Base-by-base conservation (phyloP, 345 rosid genomes). In the Kandelia obovata region DNA sequence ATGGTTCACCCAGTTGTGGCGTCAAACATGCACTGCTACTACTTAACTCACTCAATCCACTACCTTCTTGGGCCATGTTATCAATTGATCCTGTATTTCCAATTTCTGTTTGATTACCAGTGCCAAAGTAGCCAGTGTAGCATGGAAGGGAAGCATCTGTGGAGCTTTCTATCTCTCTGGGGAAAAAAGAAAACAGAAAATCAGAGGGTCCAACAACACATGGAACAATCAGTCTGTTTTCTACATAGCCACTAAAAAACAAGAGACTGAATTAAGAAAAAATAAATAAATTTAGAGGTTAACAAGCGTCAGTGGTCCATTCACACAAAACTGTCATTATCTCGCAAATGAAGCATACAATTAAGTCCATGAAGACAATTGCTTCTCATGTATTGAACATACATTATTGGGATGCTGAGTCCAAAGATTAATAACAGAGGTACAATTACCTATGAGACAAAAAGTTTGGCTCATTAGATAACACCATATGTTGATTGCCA, bases 91-190 rank as follows among this genome's bases (percentile, higher is more conserved):
- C 87, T 5, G 80, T 70, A 72, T 82, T 82, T 49, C 83, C 83
- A 5, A 81, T 85, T 69, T 87, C 89, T 23, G 76, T 66, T 77
- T 79, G 88, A 63, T 82, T 86, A 23, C 71, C 80, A 43, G 81
- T 34, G 71, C 81, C 81, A 53, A 81, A 82, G 76, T 81, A 92
- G 66, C 86, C 77, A 61, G 88, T 82, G 68, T 78, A 86, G 68
- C 79, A 72, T 2, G 88, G 81, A 62, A 86, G 58, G 47, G 89
- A 81, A 37, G 74, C 74, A 68, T 84, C 78, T 6, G 80, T 62
- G 47, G 83, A 78, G 81, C 86, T 82, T 17, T 82, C 91, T 30
- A 78, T 82, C 23, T 83, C 83, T 62, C 98, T 92, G 81, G 17
- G 66, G 19, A 46, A 64, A 62, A 71, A 23, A 49, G 34, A 23